These are phyloP conservation scores for Clarireedia hainanense DNA, from an alignment of 2,329 filamentous ascomycete genomes.

Conservation along the genomic window DNA sequence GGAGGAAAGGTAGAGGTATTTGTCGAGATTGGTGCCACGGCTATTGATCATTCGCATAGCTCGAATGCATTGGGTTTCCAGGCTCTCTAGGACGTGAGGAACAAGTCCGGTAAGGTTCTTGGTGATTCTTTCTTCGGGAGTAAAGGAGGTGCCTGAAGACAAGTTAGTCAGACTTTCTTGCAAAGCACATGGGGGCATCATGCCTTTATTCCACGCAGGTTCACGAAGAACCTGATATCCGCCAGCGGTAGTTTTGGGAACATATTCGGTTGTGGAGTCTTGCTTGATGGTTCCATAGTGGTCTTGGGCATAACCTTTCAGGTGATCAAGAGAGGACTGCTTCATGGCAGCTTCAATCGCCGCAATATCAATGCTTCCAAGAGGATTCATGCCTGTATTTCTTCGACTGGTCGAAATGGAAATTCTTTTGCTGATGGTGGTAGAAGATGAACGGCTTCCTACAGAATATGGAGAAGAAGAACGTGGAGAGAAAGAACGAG, in stretches of 20 bases:
- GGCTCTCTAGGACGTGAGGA: conserved; percentile 54
- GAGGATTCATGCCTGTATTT: conserved; percentile 22
- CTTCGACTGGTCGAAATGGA: conserved; percentile 23
- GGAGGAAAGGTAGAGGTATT: conserved; percentile 73
- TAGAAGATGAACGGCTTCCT: conserved; percentile 23
- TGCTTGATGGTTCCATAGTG: conserved; percentile 49
- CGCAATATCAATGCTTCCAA: conserved; percentile 39
- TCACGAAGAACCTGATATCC: conserved; percentile 56
- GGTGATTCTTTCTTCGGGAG: conserved; percentile 52
- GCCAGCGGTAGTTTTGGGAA: conserved; percentile 42
- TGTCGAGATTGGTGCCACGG: conserved; percentile 65
- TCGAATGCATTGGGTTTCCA: conserved; percentile 52
- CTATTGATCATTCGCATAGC: conserved; percentile 68
- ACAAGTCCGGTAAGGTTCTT: conserved; percentile 61
- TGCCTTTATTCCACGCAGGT: conserved; percentile 60
- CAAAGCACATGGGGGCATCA: background rate
- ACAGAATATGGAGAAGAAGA: conserved; percentile 24
- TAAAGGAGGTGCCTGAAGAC: conserved; percentile 51
- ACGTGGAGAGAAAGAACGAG: conserved; percentile 19
- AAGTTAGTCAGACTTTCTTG: conserved; percentile 8
- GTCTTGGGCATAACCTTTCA: conserved; percentile 52
- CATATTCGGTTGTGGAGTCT: conserved; percentile 44
- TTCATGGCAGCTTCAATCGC: conserved; percentile 54
- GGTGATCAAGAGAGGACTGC: conserved; percentile 50
- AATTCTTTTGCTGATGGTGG: conserved; percentile 24